These are phyloP conservation scores for Fremontodendron californicum DNA, from an alignment of 345 rosid species.

Conservation along the genomic window DNA sequence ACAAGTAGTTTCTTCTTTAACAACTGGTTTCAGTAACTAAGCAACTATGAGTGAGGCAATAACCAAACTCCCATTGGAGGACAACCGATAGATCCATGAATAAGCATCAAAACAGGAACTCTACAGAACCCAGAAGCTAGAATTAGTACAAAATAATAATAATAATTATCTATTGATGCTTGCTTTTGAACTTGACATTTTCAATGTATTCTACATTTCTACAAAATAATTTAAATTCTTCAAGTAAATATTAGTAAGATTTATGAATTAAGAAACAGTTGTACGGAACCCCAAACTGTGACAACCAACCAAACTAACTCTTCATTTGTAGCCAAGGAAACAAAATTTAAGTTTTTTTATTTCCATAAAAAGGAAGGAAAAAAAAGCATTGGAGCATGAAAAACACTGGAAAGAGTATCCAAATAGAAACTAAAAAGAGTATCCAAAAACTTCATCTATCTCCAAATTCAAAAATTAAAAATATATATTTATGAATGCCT, in stretches of 20 bases:
- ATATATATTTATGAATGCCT: background rate
- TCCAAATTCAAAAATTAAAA: background rate
- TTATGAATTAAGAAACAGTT: background rate
- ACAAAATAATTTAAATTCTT: background rate
- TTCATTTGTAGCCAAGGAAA: background rate
- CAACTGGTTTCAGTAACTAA: conserved; percentile 2
- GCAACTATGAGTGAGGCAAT: background rate
- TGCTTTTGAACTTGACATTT: background rate
- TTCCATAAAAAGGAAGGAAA: no score
- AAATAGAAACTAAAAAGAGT: background rate
- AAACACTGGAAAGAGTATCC: no score
- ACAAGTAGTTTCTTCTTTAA: background rate
- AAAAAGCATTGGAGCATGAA: no score
- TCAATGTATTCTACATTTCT: background rate
- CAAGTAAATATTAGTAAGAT: no score
- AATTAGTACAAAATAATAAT: background rate
- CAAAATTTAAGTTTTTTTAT: background rate
- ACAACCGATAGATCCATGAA: conserved; percentile 4
- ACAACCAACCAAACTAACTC: conserved; percentile 1
- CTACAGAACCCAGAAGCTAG: conserved; percentile 1
- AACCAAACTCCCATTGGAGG: background rate
- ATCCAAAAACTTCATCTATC: background rate
- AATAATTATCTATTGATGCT: no score
- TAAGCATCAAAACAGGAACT: conserved; percentile 3
- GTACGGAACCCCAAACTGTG: background rate